Evolutionary conservation across 2,329 filamentous ascomycete species (phyloP).

Genomic region (Neoscytalidium dimidiatum): DNA sequence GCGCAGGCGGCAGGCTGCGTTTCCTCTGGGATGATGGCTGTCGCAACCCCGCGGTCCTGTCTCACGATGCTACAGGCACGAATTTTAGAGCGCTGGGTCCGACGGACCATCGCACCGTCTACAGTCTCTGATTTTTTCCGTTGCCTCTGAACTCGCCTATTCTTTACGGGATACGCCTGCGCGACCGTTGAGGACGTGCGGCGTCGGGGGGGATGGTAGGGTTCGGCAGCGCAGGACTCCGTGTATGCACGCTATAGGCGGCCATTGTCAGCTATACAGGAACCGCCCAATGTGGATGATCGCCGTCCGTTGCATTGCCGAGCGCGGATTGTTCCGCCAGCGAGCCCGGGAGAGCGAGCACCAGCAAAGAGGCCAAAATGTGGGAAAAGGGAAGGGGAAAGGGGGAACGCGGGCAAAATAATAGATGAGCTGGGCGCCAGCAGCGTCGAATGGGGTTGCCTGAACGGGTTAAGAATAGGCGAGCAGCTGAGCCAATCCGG

Average conservation of each 20-base stretch:
- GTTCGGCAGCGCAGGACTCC: neutral
- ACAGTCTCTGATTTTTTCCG: neutral
- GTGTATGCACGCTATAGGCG: neutral
- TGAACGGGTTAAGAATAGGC: neutral
- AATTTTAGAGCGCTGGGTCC: neutral
- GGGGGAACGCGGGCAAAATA: neutral
- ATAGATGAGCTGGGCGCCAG: neutral
- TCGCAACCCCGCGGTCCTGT: conserved; percentile 14
- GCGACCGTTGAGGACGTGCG: neutral
- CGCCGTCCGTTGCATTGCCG: neutral
- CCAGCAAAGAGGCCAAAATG: neutral
- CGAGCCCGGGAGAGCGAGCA: neutral
- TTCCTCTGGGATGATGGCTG: conserved; percentile 13
- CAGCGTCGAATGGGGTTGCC: neutral
- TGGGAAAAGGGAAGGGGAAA: neutral
- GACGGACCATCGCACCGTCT: conserved; percentile 6
- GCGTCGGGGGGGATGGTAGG: too few species aligned
- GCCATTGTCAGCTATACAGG: neutral
- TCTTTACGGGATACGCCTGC: neutral
- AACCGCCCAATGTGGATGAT: neutral
- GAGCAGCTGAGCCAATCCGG: neutral
- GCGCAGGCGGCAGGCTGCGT: neutral
- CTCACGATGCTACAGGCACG: conserved; percentile 9
- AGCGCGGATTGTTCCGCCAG: neutral
- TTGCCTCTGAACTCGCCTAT: neutral